Evolutionary conservation across 352 stramenopile genomes (phyloP), one percentile per base, ranked within the genome.

Genomic region (Phytophthora cryptogea): DNA sequence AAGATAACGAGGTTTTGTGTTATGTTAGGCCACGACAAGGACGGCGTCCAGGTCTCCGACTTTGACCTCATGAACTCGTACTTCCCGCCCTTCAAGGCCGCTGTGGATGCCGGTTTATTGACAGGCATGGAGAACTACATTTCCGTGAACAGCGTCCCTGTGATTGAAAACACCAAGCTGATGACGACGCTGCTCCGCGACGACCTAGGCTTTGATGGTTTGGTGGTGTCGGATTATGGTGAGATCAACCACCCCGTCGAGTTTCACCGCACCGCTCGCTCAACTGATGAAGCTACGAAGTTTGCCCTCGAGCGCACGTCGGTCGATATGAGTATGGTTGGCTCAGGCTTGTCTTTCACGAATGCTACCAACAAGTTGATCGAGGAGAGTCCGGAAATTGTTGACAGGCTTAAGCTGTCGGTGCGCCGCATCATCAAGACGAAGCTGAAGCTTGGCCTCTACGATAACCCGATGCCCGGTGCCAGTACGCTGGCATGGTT

Each of bases 181-280:
- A 40, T 58, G 51, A 43, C 51, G 20, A 50, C 16, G 14, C 13
- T 58, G 30, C 30, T 58, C 16, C 39, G 51, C 3, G 39, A 58
- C 17, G 51, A 58, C 27, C 39, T 58, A 13, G 20, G 20, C 4
- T 58, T 58, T 31, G 28, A 58, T 6, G 39, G 51, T 43, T 49
- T 58, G 31, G 13, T 74, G 23, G 84, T 96, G 16, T 96, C 88
- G 3, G 89, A 97, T 56, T 97, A 90, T 67, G 64, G 68, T 10
- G 88, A 97, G 72, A 95, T 97, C 33, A 75, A 86, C 31, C 95
- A 96, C 48, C 52, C 94, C 3, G 33, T 66, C 5, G 41, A 54
- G 8, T 81, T 66, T 31, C 76, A 85, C 32, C 72, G 73, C 17
- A 54, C 51, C 5, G 39, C 51, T 11, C 51, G 37, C 14, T 43